Evolutionary conservation across 1,139 yeast genomes (phyloP).

Genomic region (Suhomyces coccinellae): DNA sequence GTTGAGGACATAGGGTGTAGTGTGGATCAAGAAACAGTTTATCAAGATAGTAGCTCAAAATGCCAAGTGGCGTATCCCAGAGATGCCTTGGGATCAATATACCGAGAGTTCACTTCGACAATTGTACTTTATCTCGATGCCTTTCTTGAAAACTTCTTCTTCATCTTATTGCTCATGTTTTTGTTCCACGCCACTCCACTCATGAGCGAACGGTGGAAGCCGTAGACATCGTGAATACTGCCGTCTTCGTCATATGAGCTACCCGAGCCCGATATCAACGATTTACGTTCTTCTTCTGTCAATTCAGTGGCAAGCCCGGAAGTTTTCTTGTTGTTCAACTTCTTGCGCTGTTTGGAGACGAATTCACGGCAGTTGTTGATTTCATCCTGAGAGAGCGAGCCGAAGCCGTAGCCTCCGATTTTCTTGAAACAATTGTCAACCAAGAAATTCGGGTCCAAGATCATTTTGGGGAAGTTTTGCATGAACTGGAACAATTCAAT

Average conservation of each 20-base stretch:
- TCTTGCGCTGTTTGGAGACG: constrained; percentile 62
- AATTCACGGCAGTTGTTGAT: constrained; percentile 73
- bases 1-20: too few relatives aligned
- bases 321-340: constrained; percentile 41
- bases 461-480: constrained; percentile 75
- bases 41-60: too few relatives aligned
- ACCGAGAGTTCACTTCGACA: too few relatives aligned
- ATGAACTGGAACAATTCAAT: constrained; percentile 85
- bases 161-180: constrained; percentile 52
- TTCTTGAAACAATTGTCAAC: constrained; percentile 76
- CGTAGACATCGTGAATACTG: constrained; percentile 48
- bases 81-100: too few relatives aligned
- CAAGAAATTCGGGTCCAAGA: constrained; percentile 68
- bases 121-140: not conserved
- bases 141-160: constrained; percentile 35
- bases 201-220: constrained; percentile 52
- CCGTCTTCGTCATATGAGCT: constrained; percentile 24
- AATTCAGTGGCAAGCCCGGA: constrained; percentile 33
- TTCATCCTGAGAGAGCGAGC: constrained; percentile 78
- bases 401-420: constrained; percentile 66
- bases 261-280: constrained; percentile 27
- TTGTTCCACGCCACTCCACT: constrained; percentile 61
- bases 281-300: constrained; percentile 43
- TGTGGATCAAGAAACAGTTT: not conserved
- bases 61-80: too few relatives aligned